Percentiles rank a stretch among this genome's conserved stretches.
Evolutionary conservation across 2,329 filamentous ascomycete genomes (phyloP).

Genomic region (Colletotrichum lupini): DNA sequence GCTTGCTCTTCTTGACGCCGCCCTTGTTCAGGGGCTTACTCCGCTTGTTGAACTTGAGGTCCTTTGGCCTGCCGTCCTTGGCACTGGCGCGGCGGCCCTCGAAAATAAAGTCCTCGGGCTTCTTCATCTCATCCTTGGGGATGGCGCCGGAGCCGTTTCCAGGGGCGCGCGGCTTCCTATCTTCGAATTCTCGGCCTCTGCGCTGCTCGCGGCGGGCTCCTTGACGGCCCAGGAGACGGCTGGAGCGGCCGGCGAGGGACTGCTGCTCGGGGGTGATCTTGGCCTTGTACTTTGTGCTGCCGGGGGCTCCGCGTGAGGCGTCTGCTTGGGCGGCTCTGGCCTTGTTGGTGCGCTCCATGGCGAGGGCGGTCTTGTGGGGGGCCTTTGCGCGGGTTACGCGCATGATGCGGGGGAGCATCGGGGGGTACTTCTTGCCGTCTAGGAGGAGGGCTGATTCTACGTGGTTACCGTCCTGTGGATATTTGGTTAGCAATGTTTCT

Average conservation of each 20-base stretch:
- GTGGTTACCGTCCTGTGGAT: constrained; percentile 76
- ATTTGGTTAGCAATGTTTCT: constrained; percentile 27
- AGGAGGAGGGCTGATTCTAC: constrained; percentile 92
- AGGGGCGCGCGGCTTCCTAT: constrained; percentile 35
- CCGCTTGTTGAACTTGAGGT: constrained; percentile 69
- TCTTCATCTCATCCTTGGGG: constrained; percentile 54
- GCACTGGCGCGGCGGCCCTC: constrained; percentile 81
- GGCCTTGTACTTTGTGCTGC: constrained; percentile 69
- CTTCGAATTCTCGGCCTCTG: constrained; percentile 36
- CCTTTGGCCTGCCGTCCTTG: constrained; percentile 72
- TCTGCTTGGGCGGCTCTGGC: constrained; percentile 42
- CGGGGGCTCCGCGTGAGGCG: constrained; percentile 36
- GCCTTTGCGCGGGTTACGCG: constrained; percentile 90
- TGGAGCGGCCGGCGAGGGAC: constrained; percentile 78
- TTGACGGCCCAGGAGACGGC: constrained; percentile 78
- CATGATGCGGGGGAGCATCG: constrained; percentile 88
- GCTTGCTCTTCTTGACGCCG: constrained; percentile 50
- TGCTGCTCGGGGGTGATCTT: constrained; percentile 78
- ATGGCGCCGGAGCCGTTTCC: constrained; percentile 38
- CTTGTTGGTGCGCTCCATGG: constrained; percentile 60
- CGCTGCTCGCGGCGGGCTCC: constrained; percentile 61
- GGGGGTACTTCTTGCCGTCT: constrained; percentile 92
- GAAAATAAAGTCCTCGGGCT: constrained; percentile 80
- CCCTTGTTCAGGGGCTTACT: constrained; percentile 57
- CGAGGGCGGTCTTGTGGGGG: constrained; percentile 67